phyloP scores from a whole-genome alignment of 768 basidiomycete species.

The Leccinellum luteum region DNA sequence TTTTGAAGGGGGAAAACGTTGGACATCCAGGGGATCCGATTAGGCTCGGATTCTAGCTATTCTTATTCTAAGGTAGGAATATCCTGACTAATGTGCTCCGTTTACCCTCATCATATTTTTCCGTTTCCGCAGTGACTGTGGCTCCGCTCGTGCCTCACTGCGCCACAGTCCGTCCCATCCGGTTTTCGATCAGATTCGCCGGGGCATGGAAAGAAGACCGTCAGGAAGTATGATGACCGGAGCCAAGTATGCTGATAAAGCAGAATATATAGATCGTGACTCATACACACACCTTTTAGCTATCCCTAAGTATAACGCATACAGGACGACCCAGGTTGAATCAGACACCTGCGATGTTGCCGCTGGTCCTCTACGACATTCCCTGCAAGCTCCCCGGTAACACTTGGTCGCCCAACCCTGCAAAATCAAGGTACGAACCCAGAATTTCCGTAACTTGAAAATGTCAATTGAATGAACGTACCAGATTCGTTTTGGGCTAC shows the following conservation, averaged over 20 bases:
- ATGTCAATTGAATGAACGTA: not conserved
- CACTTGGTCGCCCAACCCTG: slow-evolving; percentile 38
- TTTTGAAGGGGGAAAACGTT: no score
- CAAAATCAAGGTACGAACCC: slow-evolving; percentile 34
- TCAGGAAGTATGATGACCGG: not conserved
- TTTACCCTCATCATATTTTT: no score
- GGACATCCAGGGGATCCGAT: no score
- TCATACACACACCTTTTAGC: not conserved
- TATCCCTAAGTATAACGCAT: slow-evolving; percentile 6
- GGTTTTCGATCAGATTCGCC: no score
- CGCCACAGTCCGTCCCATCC: no score
- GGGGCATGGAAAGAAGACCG: no score
- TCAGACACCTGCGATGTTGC: slow-evolving; percentile 17
- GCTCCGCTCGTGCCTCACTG: no score
- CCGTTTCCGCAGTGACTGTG: no score
- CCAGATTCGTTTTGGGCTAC: slow-evolving; percentile 31
- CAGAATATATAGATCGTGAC: not conserved
- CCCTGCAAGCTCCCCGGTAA: slow-evolving; percentile 30
- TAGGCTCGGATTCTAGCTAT: no score
- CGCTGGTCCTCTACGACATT: slow-evolving; percentile 37
- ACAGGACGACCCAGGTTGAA: not conserved
- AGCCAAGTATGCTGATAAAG: slow-evolving; percentile 4
- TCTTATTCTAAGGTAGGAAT: no score
- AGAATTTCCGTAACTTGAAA: not conserved
- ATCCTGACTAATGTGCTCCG: no score